Evolutionary conservation across 2,329 filamentous ascomycete species (phyloP).

Genomic region (Neurospora sp.): DNA sequence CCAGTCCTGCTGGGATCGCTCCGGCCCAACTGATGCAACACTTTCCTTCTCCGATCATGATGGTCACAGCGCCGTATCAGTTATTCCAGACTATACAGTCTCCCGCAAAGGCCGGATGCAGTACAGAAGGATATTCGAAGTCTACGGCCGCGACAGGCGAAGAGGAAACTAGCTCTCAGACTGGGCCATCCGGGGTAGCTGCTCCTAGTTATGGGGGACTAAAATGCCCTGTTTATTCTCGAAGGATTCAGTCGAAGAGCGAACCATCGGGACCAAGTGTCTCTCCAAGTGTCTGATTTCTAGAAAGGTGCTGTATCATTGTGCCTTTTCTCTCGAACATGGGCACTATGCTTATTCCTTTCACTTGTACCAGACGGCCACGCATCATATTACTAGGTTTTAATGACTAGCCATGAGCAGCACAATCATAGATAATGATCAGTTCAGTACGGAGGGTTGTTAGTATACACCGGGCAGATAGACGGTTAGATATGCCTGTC

Average conservation of each 20-base stretch:
- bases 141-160: neutral
- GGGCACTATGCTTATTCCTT: neutral
- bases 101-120: neutral
- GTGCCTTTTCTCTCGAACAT: neutral
- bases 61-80: constrained; percentile 12
- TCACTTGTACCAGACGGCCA: neutral
- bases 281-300: neutral
- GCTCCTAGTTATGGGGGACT: constrained; percentile 7
- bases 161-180: neutral
- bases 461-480: neutral
- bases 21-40: constrained; percentile 9
- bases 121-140: neutral
- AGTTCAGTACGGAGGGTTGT: neutral
- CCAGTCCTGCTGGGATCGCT: constrained; percentile 1
- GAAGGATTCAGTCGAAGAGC: constrained; percentile 38
- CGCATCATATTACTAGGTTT: neutral
- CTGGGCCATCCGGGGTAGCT: neutral
- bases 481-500: neutral
- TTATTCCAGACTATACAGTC: constrained; percentile 8
- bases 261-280: constrained; percentile 24
- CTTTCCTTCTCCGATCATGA: constrained; percentile 13
- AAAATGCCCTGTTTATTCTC: constrained; percentile 26
- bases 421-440: neutral
- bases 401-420: neutral
- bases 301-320: neutral